phyloP scores from a whole-genome alignment of 1,284 basidiomycete genomes.

The Puccinia hordei region DNA sequence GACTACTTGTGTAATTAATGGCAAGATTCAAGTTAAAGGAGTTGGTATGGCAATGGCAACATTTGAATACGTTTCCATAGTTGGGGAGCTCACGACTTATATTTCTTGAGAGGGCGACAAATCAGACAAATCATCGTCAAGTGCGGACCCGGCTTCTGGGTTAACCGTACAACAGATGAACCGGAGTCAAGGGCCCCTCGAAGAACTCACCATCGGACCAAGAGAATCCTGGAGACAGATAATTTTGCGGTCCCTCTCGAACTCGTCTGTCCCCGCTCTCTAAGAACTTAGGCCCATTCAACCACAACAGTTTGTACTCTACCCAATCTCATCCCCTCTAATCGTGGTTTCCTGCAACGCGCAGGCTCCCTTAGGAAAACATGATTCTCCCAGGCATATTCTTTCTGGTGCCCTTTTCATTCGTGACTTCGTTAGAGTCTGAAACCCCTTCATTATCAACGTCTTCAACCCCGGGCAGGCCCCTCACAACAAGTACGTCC shows the following conservation, averaged over 20 bases:
- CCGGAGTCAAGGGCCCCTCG: not conserved
- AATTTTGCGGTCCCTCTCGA: not conserved
- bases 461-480: slow-evolving; percentile 11
- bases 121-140: slow-evolving; percentile 2
- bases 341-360: not conserved
- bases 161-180: not conserved
- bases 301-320: not conserved
- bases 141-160: slow-evolving; percentile 9
- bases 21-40: not conserved
- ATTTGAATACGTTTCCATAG: not conserved
- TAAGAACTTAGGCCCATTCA: not conserved
- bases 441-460: not conserved
- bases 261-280: not conserved
- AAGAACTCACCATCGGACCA: not conserved
- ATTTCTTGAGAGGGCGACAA: not conserved
- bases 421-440: slow-evolving; percentile 7
- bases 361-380: not conserved
- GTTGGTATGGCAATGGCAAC: not conserved
- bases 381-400: not conserved
- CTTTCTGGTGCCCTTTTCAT: slow-evolving; percentile 7
- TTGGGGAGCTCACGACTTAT: not conserved
- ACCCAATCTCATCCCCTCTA: not conserved
- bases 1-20: no score
- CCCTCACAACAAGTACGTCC: slow-evolving; percentile 20
- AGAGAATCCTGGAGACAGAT: not conserved